phyloP scores from a whole-genome alignment of 768 basidiomycete genomes.

The Porphyrellus cyaneotinctus region DNA sequence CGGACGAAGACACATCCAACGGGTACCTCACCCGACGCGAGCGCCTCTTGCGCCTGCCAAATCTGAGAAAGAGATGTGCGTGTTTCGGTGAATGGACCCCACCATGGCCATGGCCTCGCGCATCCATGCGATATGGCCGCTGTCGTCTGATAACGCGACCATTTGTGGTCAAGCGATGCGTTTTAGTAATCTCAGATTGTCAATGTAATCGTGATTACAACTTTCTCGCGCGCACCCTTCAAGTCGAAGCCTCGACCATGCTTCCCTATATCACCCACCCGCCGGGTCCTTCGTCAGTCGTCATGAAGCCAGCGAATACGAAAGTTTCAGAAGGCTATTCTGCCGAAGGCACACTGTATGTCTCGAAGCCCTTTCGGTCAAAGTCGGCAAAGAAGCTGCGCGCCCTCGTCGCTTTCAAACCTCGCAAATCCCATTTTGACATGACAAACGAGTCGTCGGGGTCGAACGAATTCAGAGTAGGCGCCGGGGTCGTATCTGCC shows the following conservation, averaged over 20 bases:
- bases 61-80: slow-evolving; percentile 4
- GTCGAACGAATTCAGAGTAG: slow-evolving; percentile 80
- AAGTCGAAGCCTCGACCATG: not conserved
- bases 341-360: slow-evolving; percentile 62
- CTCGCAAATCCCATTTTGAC: slow-evolving; percentile 84
- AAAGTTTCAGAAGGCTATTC: slow-evolving; percentile 34
- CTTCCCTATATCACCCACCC: slow-evolving; percentile 2
- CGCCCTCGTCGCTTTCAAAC: slow-evolving; percentile 81
- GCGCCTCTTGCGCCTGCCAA: slow-evolving; percentile 76
- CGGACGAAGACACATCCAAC: slow-evolving; percentile 96
- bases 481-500: slow-evolving; percentile 1
- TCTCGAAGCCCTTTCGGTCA: slow-evolving; percentile 74
- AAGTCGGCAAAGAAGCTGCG: slow-evolving; percentile 71
- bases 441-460: slow-evolving; percentile 68
- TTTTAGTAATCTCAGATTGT: not conserved
- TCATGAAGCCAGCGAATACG: slow-evolving; percentile 13
- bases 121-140: slow-evolving; percentile 67
- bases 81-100: slow-evolving; percentile 7
- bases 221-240: slow-evolving; percentile 5
- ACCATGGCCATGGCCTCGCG: slow-evolving; percentile 80
- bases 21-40: slow-evolving; percentile 83
- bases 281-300: not conserved
- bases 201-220: not conserved
- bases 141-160: not conserved
- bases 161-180: not conserved